These are phyloP conservation scores for Mycena indigotica DNA, from an alignment of 768 basidiomycete genomes.

Conservation along the genomic window DNA sequence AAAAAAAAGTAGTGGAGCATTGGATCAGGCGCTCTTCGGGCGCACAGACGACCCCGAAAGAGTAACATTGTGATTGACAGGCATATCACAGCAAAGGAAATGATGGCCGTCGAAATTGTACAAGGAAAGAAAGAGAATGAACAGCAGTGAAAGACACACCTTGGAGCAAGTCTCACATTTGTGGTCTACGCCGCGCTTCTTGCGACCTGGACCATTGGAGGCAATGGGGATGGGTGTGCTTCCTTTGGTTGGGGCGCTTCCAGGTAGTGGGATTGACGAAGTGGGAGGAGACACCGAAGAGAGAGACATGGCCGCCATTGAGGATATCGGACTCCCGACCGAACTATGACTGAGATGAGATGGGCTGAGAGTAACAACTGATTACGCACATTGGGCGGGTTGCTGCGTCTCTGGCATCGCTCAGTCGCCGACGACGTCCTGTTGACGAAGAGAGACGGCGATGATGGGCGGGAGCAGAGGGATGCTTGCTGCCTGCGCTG, in stretches of 20 bases:
- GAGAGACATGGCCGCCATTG: constrained; percentile 22
- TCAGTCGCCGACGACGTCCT: constrained; percentile 71
- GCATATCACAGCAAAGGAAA: not conserved
- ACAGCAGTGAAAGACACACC: constrained; percentile 45
- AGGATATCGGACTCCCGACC: constrained; percentile 17
- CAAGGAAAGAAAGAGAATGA: not conserved
- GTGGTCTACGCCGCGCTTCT: constrained; percentile 84
- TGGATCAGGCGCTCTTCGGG: not conserved
- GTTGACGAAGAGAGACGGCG: constrained; percentile 66
- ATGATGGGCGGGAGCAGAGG: constrained; percentile 47
- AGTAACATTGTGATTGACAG: constrained; percentile 2
- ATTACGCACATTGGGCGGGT: constrained; percentile 68
- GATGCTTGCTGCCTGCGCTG: constrained; percentile 14
- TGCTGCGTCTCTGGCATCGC: constrained; percentile 80
- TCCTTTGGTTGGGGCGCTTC: constrained; percentile 27
- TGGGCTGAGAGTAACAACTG: constrained; percentile 4
- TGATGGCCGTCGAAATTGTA: not conserved
- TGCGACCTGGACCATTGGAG: constrained; percentile 41
- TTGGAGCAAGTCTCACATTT: constrained; percentile 95
- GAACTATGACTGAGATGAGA: constrained; percentile 6
- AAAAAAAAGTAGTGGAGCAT: constrained; percentile 1
- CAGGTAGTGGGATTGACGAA: constrained; percentile 7
- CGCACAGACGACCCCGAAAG: not conserved
- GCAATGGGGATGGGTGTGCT: constrained; percentile 42
- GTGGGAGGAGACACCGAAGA: constrained; percentile 22